Conservation (phyloP, 345 rosid genomes). For the Sisymbrium irio region DNA sequence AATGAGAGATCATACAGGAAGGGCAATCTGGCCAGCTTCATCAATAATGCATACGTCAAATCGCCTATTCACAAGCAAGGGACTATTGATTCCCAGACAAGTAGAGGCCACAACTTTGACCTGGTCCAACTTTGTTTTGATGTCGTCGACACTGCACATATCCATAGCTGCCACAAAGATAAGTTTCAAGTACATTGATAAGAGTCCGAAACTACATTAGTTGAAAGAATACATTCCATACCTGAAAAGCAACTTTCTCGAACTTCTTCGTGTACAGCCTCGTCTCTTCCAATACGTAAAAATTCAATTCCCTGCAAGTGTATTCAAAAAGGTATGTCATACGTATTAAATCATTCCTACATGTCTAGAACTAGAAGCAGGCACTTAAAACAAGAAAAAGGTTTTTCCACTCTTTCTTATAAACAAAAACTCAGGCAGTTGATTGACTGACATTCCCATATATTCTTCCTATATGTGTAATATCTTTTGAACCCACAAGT, state of each 20-base stretch:
- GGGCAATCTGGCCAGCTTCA: constrained; percentile 96
- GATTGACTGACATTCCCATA: neutral
- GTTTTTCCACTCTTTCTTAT: neutral
- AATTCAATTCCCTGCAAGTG: constrained; percentile 68
- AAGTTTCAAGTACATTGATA: constrained; percentile 28
- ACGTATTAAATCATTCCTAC: neutral
- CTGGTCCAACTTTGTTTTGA: constrained; percentile 61
- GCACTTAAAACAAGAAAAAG: neutral
- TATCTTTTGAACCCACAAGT: neutral
- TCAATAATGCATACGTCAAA: constrained; percentile 96
- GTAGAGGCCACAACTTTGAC: constrained; percentile 94
- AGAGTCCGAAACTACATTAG: constrained; percentile 22
- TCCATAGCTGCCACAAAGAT: constrained; percentile 51
- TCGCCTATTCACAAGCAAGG: constrained; percentile 75
- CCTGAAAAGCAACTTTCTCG: constrained; percentile 77
- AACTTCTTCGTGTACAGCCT: constrained; percentile 80
- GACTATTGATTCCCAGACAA: constrained; percentile 86
- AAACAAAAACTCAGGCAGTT: neutral
- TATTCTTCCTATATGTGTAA: neutral
- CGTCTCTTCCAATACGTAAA: constrained; percentile 87
- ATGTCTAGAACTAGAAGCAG: neutral
- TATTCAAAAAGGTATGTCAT: neutral
- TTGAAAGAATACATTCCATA: constrained; percentile 28
- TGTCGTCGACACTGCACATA: constrained; percentile 57
- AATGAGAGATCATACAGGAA: constrained; percentile 64